Base-by-base conservation (phyloP, 257 asterid genomes). In the Leptodermis oblonga region DNA sequence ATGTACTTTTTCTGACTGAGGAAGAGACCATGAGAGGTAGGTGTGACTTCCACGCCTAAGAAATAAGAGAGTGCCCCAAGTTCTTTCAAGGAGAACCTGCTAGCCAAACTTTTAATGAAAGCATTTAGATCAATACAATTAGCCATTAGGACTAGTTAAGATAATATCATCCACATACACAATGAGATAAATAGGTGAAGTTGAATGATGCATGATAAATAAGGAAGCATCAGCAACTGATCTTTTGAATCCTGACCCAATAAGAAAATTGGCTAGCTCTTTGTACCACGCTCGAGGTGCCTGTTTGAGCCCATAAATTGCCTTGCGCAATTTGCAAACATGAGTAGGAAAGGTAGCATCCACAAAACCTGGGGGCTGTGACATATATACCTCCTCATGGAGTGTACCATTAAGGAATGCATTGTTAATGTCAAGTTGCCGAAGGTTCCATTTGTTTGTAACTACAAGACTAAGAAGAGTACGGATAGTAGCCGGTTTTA, bases 301-400 rank as follows among this genome's bases (percentile, higher is more conserved):
- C 7, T 67, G 69, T 10, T 73, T 73, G 0, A 73, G 53, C 0
- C 73, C 46, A 25, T 59, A 73, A 0, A 73, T 11, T 0, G 73
- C 63, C 15, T 73, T 73, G 0, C 15, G 3, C 0, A 67, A 18
- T 15, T 33, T 11, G 14, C 45, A 73, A 1, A 67, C 63, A 58
- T 65, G 26, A 22, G 1, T 2, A 1, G 55, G 69, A 0, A 10
- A 1, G 0, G 18, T 13, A 1, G 17, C n/a, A 23, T 42, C 45
- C 43, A 33, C 4, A 4, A 73, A 73, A 0, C 78, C 42, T 1
- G 20, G 7, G 0, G 78, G 62, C 18, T 67, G 36, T 9, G 39
- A 12, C 53, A 67, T 56, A 1, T 0, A 67, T 0, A 55, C 39
- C 23, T 23, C 8, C 4, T 73, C 62, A 0, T 7, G n/a, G 0